These are phyloP conservation scores for Plasmodium vinckei DNA, from an alignment of 169 alveolate species.

Conservation along the genomic window DNA sequence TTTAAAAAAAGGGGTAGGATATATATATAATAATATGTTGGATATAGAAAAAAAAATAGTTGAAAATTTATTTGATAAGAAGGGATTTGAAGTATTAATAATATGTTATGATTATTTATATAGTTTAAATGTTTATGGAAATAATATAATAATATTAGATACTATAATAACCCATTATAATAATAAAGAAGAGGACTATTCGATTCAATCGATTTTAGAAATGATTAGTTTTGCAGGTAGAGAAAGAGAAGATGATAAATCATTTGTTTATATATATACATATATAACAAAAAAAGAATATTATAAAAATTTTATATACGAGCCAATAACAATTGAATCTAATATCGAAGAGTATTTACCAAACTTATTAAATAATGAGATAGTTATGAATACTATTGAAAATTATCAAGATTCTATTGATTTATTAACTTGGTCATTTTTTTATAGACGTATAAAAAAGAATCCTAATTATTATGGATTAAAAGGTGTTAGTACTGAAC, in stretches of 20 bases:
- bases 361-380: slow-evolving; percentile 97
- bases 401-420: slow-evolving; percentile 98
- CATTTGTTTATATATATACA: slow-evolving; percentile 79
- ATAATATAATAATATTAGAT: slow-evolving; percentile 88
- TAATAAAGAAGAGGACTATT: slow-evolving; percentile 94
- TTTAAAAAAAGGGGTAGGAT: slow-evolving; percentile 41
- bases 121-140: slow-evolving; percentile 90
- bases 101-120: slow-evolving; percentile 93
- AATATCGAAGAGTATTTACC: slow-evolving; percentile 94
- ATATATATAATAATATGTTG: slow-evolving; percentile 86
- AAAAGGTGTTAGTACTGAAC: slow-evolving; percentile 93
- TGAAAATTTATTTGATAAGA: slow-evolving; percentile 86
- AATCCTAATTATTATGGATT: slow-evolving; percentile 99
- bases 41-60: slow-evolving; percentile 88
- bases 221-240: slow-evolving; percentile 92
- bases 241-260: slow-evolving; percentile 79
- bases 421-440: slow-evolving; percentile 99
- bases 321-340: slow-evolving; percentile 99
- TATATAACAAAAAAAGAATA: slow-evolving; percentile 95
- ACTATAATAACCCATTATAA: slow-evolving; percentile 84
- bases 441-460: slow-evolving; percentile 97
- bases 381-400: slow-evolving; percentile 96
- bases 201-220: slow-evolving; percentile 95
- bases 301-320: slow-evolving; percentile 96
- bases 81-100: slow-evolving; percentile 91